These are phyloP conservation scores for Crotalaria pallida DNA, from an alignment of 306 rosid genomes.

Conservation along the genomic window DNA sequence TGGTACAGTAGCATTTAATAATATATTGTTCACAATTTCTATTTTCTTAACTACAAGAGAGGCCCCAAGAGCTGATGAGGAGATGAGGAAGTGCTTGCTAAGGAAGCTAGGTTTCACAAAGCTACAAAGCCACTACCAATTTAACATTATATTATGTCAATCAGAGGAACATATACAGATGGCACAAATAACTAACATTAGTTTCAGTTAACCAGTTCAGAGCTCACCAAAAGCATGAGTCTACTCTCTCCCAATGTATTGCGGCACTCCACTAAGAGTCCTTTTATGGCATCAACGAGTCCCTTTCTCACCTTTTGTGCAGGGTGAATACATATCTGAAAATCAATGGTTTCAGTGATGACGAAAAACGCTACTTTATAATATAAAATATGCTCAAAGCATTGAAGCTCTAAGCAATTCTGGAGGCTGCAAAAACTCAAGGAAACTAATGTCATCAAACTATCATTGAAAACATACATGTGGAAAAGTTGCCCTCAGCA, in stretches of 20 bases:
- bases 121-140: not conserved
- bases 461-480: constrained; percentile 48
- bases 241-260: constrained; percentile 61
- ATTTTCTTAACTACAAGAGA: not conserved
- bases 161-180: constrained; percentile 8
- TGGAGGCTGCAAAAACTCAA: not conserved
- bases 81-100: not conserved
- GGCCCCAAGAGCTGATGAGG: not conserved
- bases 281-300: constrained; percentile 67
- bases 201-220: constrained; percentile 24
- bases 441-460: constrained; percentile 18
- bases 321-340: constrained; percentile 84
- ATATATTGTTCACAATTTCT: not conserved
- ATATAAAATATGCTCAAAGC: not conserved
- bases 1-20: not conserved
- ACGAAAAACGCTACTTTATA: not conserved
- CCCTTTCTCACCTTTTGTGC: constrained; percentile 77
- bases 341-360: constrained; percentile 30
- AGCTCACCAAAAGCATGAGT: constrained; percentile 89
- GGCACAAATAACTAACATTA: constrained; percentile 20
- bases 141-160: constrained; percentile 9
- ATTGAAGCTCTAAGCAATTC: constrained; percentile 14
- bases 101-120: not conserved
- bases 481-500: constrained; percentile 67
- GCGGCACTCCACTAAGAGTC: constrained; percentile 63